Percentiles rank a stretch among this genome's conserved stretches.
phyloP scores from a whole-genome alignment of 1,284 basidiomycete genomes.

The Hymenochaete sp. region DNA sequence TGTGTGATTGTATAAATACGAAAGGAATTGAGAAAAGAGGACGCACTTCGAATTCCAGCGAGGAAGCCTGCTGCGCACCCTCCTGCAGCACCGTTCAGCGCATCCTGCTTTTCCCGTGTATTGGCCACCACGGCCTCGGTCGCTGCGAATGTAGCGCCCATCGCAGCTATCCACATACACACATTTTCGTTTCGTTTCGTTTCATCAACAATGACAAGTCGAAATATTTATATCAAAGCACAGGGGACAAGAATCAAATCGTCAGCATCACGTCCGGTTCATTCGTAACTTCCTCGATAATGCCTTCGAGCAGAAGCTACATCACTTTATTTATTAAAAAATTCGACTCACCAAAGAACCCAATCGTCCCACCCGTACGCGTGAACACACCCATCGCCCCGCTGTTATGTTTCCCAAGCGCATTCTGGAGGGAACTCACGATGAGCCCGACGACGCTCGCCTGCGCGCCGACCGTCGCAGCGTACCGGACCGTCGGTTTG shows the following conservation, averaged over 20 bases:
- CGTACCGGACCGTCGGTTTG: conserved; percentile 50
- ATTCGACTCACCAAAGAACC: conserved; percentile 60
- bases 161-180: conserved; percentile 55
- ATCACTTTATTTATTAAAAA: background rate
- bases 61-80: conserved; percentile 92
- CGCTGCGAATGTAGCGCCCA: conserved; percentile 82
- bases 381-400: conserved; percentile 87
- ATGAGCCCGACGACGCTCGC: conserved; percentile 68
- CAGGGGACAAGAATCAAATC: background rate
- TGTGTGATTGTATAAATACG: background rate
- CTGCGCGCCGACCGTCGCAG: conserved; percentile 57
- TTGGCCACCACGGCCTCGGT: conserved; percentile 80
- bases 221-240: background rate
- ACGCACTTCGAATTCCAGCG: conserved; percentile 72
- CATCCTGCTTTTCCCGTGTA: conserved; percentile 71
- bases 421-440: conserved; percentile 79
- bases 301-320: background rate
- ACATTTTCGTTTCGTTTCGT: background rate
- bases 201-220: background rate
- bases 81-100: conserved; percentile 78
- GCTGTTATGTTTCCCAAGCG: conserved; percentile 68
- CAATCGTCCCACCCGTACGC: conserved; percentile 71
- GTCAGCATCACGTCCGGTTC: too few species aligned
- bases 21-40: conserved; percentile 18
- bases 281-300: background rate